phyloP scores from a whole-genome alignment of 805 yeast species.

The Maudiozyma turicensis region DNA sequence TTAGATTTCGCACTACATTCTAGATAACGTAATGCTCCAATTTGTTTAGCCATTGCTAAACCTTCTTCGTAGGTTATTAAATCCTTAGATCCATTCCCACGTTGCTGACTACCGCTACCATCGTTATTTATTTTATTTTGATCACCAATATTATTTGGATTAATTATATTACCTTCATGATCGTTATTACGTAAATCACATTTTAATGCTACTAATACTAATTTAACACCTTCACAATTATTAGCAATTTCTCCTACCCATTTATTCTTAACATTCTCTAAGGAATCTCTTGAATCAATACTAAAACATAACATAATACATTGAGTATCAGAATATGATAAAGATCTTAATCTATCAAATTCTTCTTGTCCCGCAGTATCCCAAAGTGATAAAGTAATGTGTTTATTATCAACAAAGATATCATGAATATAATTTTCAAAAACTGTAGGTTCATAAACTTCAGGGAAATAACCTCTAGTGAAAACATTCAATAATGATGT shows the following conservation, averaged over 20 bases:
- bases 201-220: constrained; percentile 87
- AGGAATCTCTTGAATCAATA: constrained; percentile 86
- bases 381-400: constrained; percentile 89
- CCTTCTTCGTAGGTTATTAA: constrained; percentile 90
- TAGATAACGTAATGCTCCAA: constrained; percentile 88
- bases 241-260: constrained; percentile 98
- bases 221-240: constrained; percentile 92
- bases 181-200: constrained; percentile 80
- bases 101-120: background rate
- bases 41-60: constrained; percentile 78
- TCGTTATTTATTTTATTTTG: constrained; percentile 14
- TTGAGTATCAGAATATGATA: constrained; percentile 91
- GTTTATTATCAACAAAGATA: constrained; percentile 88
- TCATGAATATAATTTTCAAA: constrained; percentile 97
- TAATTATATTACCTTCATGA: constrained; percentile 33
- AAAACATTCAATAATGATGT: constrained; percentile 90
- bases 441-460: constrained; percentile 96
- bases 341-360: constrained; percentile 85
- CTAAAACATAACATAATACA: constrained; percentile 94
- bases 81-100: constrained; percentile 25
- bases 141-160: constrained; percentile 22
- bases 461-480: constrained; percentile 96
- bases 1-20: constrained; percentile 96
- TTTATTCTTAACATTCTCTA: constrained; percentile 88
- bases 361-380: constrained; percentile 99